Base-by-base conservation (phyloP, 305 asterid genomes). In the Solanum hybrid region DNA sequence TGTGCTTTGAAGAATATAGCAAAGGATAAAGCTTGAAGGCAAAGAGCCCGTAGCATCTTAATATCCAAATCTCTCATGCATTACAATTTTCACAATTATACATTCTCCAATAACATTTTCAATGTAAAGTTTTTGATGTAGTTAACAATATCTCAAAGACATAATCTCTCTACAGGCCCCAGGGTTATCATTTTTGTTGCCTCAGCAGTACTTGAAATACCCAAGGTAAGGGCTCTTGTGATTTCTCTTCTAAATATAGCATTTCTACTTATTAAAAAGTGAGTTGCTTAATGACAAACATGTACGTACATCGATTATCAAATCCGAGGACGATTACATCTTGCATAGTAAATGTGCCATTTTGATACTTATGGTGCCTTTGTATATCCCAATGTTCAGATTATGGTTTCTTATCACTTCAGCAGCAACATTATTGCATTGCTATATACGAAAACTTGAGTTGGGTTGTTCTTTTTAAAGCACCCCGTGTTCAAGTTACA, bases 141-240 rank as follows among this genome's bases (percentile, higher is more conserved):
- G 89, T 92, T 91, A 82, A 91, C 91, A 90, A 93, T 87, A 64
- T 91, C 77, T 91, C 93, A 88, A 90, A 93, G 92, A 88, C 90
- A 89, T 92, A 79, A 84, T 84, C 90, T 92, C 95, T 94, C 93
- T 87, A 94, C 98, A 97, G 99, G 99, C 99, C 94, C 99, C 99
- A 78, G 99, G 99, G 33, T 91, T 97, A 90, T 95, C 98, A 24
- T 96, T 96, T 94, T 91, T 96, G 97, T 92, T 97, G 94, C 99
- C 99, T 64, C 86, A 89, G 85, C 98, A 95, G 88, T 96, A 94
- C 94, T 86, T 89, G 88, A 93, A 92, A 88, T 96, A 94, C 92
- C 99, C 99, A 78, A 96, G 98, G 99, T 96, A 93, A 92, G 83
- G 39, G 39, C 69, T n/a, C 34, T 51, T 20, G 1, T 84, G 12